Percentiles rank a stretch among this genome's conserved stretches.
phyloP scores from a whole-genome alignment of 1,284 basidiomycete species.

The Irpex rosettiformis region DNA sequence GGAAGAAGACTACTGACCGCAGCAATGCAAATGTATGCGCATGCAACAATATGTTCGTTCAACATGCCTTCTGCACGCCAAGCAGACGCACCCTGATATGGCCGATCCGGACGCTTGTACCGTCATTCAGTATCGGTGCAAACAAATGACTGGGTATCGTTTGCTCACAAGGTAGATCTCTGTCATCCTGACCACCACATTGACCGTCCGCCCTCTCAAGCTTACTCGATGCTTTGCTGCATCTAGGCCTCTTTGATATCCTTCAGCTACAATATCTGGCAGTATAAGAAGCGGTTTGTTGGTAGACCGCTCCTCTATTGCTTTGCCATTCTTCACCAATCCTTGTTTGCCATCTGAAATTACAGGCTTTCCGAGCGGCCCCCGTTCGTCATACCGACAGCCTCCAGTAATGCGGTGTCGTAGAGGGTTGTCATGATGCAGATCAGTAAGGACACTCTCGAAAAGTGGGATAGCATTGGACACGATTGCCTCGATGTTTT shows the following conservation, averaged over 20 bases:
- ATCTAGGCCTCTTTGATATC: constrained; percentile 42
- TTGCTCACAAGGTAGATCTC: constrained; percentile 40
- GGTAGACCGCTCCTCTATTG: constrained; percentile 40
- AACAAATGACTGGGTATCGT: background rate
- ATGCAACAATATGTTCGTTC: constrained; percentile 50
- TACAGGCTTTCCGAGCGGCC: constrained; percentile 46
- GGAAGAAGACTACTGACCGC: constrained; percentile 25
- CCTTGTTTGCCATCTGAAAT: constrained; percentile 46
- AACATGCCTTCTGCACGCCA: constrained; percentile 59
- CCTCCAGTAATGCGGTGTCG: constrained; percentile 37
- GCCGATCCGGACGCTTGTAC: constrained; percentile 36
- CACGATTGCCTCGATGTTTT: constrained; percentile 34
- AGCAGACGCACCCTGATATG: constrained; percentile 34
- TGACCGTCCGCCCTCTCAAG: constrained; percentile 37
- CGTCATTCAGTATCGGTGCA: background rate
- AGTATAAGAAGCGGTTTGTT: constrained; percentile 35
- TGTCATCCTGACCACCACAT: constrained; percentile 43
- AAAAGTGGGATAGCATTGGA: constrained; percentile 44
- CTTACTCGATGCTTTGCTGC: constrained; percentile 32
- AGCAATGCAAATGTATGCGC: constrained; percentile 39
- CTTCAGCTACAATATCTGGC: constrained; percentile 40
- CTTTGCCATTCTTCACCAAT: constrained; percentile 39
- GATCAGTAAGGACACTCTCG: constrained; percentile 48
- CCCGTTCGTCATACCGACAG: constrained; percentile 41
- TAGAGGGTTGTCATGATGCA: constrained; percentile 45